Evolutionary conservation across 2,329 filamentous ascomycete species (phyloP).

Genomic region (Beauveria asiatica): DNA sequence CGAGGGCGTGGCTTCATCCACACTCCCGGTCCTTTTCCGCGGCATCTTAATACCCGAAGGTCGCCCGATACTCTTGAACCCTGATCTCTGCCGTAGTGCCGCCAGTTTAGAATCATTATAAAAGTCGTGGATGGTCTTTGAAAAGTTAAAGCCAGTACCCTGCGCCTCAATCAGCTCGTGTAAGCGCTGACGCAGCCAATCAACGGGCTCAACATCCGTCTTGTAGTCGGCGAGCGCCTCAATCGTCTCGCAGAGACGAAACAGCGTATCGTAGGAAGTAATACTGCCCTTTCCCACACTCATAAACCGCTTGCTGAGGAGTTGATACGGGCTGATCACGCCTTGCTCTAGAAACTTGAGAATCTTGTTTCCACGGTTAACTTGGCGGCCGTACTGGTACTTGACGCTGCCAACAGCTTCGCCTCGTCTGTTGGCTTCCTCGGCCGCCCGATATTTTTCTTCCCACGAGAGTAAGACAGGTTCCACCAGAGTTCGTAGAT

Average conservation of each 20-base stretch:
- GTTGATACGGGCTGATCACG: slow-evolving; percentile 48
- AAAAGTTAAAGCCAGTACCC: slow-evolving; percentile 41
- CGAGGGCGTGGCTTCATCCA: slow-evolving; percentile 10
- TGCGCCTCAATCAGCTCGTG: slow-evolving; percentile 37
- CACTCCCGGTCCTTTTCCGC: background rate
- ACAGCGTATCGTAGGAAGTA: slow-evolving; percentile 48
- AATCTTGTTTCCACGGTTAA: slow-evolving; percentile 46
- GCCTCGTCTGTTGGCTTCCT: slow-evolving; percentile 24
- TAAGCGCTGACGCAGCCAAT: slow-evolving; percentile 50
- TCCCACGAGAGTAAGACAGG: slow-evolving; percentile 39
- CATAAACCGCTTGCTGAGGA: slow-evolving; percentile 44
- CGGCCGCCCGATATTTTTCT: slow-evolving; percentile 34
- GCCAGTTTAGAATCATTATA: slow-evolving; percentile 48
- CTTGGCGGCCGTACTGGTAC: slow-evolving; percentile 46
- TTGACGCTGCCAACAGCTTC: slow-evolving; percentile 33
- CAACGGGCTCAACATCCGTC: slow-evolving; percentile 42
- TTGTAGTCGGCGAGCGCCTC: slow-evolving; percentile 45
- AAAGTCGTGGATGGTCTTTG: slow-evolving; percentile 42
- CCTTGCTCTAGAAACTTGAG: slow-evolving; percentile 42
- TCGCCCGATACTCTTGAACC: slow-evolving; percentile 49
- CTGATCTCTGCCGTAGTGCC: slow-evolving; percentile 40
- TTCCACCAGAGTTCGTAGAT: slow-evolving; percentile 34
- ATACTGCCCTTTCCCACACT: slow-evolving; percentile 30
- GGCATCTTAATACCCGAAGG: slow-evolving; percentile 39
- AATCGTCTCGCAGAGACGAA: slow-evolving; percentile 45